phyloP scores from a whole-genome alignment of 1,139 yeast species.

The Scheffersomyces parashehatae region DNA sequence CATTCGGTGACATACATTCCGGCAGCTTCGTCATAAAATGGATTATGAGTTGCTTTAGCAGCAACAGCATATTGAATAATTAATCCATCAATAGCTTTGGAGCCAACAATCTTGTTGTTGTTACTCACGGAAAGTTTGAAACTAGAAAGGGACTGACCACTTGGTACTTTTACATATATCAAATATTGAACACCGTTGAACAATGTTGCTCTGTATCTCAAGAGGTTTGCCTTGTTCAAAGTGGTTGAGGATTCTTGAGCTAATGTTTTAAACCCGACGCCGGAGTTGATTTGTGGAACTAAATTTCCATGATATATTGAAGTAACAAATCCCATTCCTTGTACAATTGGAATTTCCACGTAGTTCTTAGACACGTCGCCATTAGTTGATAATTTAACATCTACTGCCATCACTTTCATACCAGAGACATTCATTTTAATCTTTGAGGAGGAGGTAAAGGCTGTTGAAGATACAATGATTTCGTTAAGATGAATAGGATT shows the following conservation, averaged over 20 bases:
- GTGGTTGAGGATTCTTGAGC: conserved; percentile 37
- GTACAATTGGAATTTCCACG: conserved; percentile 43
- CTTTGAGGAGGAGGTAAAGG: conserved; percentile 1
- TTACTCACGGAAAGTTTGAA: conserved; percentile 36
- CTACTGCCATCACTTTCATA: conserved; percentile 10
- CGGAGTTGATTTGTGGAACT: conserved; percentile 8
- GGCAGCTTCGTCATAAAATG: conserved; percentile 28
- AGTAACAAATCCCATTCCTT: conserved; percentile 70
- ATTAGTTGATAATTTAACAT: conserved; percentile 7
- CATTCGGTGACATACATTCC: conserved; percentile 35
- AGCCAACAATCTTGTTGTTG: conserved; percentile 40
- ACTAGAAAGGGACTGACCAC: conserved; percentile 6
- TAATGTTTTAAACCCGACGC: conserved; percentile 24
- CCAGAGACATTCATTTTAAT: conserved; percentile 8
- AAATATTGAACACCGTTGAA: conserved; percentile 53
- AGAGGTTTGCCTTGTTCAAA: conserved; percentile 31
- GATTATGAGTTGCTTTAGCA: conserved; percentile 18
- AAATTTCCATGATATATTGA: conserved; percentile 40
- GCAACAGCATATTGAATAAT: conserved; percentile 60
- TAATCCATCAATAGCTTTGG: conserved; percentile 48
- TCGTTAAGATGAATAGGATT: conserved; percentile 8
- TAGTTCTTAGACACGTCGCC: conserved; percentile 18
- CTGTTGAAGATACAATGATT: conserved; percentile 11
- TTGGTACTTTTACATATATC: conserved; percentile 53
- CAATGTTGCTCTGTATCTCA: conserved; percentile 54